A percentile compares a stretch with the other conserved stretches of the same genome.
Conservation (phyloP, 768 basidiomycete species). For the Amanita thiersii region DNA sequence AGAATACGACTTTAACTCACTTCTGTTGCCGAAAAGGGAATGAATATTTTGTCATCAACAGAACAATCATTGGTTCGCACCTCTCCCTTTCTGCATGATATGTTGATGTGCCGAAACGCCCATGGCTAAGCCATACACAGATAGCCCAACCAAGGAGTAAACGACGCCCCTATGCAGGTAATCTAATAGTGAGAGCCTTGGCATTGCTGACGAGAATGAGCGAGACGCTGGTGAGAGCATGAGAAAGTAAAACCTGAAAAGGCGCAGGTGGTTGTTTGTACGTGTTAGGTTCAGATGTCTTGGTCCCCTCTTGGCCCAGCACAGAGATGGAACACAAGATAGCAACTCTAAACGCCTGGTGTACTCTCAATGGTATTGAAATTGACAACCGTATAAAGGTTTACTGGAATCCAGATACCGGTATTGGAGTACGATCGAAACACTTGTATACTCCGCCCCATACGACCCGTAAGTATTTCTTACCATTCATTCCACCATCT, state of each 20-base stretch:
- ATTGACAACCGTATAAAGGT: slow-evolving; percentile 40
- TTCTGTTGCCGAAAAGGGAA: slow-evolving; percentile 18
- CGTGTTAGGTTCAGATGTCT: background rate
- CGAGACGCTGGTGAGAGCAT: background rate
- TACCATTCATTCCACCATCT: slow-evolving; percentile 1
- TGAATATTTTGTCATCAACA: slow-evolving; percentile 6
- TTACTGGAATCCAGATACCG: slow-evolving; percentile 15
- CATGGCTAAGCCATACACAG: slow-evolving; percentile 44
- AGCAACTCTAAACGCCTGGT: slow-evolving; percentile 31
- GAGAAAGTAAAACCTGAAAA: too few species aligned
- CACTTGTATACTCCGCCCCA: slow-evolving; percentile 22
- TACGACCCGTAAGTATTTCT: slow-evolving; percentile 27
- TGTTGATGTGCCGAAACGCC: slow-evolving; percentile 46
- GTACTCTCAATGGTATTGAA: slow-evolving; percentile 30
- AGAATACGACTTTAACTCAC: slow-evolving; percentile 15
- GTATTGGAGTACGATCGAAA: slow-evolving; percentile 28
- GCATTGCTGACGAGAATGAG: slow-evolving; percentile 3
- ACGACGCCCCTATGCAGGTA: slow-evolving; percentile 48
- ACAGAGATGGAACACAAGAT: background rate
- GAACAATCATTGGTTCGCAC: slow-evolving; percentile 23
- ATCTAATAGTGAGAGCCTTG: slow-evolving; percentile 29
- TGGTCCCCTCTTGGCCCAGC: slow-evolving; percentile 1
- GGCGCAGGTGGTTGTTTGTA: slow-evolving; percentile 5
- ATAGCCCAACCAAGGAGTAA: slow-evolving; percentile 41
- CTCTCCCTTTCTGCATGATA: slow-evolving; percentile 46